Conservation (phyloP, 2,329 filamentous ascomycete species). For the Cadophora luteo-olivacea region DNA sequence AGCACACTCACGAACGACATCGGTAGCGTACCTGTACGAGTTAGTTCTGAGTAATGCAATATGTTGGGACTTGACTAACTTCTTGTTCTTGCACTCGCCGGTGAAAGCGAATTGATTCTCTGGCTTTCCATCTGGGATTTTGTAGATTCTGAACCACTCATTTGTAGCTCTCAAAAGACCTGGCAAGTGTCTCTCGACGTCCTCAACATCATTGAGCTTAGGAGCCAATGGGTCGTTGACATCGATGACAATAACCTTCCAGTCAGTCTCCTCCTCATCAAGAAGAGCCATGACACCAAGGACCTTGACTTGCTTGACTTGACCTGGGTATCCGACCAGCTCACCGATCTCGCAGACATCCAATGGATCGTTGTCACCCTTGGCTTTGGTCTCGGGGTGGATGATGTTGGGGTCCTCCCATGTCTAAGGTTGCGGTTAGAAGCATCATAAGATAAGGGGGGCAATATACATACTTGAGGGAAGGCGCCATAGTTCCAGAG, state of each 20-base stretch:
- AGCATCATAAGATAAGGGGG: not conserved
- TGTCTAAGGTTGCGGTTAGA: slow-evolving; percentile 63
- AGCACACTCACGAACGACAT: slow-evolving; percentile 92
- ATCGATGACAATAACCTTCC: slow-evolving; percentile 99
- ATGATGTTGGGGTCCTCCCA: slow-evolving; percentile 98
- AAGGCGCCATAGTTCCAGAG: slow-evolving; percentile 99
- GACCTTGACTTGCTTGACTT: slow-evolving; percentile 99
- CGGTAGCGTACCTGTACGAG: slow-evolving; percentile 79
- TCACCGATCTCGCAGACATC: slow-evolving; percentile 99
- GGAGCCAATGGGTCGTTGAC: slow-evolving; percentile 94
- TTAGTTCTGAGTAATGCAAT: slow-evolving; percentile 23
- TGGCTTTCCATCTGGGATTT: slow-evolving; percentile 99
- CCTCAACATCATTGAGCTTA: slow-evolving; percentile 98
- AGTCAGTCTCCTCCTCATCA: slow-evolving; percentile 99
- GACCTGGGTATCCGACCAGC: slow-evolving; percentile 92
- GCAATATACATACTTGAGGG: slow-evolving; percentile 74
- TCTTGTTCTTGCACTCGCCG: slow-evolving; percentile 99
- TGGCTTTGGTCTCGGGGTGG: slow-evolving; percentile 99
- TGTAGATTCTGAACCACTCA: slow-evolving; percentile 99
- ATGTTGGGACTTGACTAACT: slow-evolving; percentile 56
- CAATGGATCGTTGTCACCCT: slow-evolving; percentile 98
- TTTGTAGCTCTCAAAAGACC: slow-evolving; percentile 97
- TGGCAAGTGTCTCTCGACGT: slow-evolving; percentile 97
- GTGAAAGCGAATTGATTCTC: slow-evolving; percentile 99
- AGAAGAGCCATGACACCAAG: slow-evolving; percentile 99